Base-by-base conservation (phyloP, 2,329 filamentous ascomycete genomes). In the Daldinia sp. region DNA sequence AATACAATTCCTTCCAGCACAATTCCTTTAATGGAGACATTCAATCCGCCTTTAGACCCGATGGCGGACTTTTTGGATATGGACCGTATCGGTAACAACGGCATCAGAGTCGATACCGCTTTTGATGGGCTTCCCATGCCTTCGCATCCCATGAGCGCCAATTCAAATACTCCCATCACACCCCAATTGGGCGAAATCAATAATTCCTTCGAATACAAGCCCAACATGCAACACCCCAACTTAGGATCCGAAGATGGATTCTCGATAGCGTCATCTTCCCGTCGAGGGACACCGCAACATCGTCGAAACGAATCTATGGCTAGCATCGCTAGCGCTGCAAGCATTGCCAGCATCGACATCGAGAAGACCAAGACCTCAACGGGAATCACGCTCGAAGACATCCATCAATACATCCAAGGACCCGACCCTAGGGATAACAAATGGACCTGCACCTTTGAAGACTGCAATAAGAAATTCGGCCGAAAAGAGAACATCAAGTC, bases 401-500 rank as follows among this genome's bases (percentile, higher is more conserved):
- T 95, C 73, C 87, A 90, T 4, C 86, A 88, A 56, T 93, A 86
- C 79, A 95, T 95, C 73, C 85, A 87, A 55, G 91, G 91, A 0
- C 92, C 92, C 0, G 91, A 93, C 74, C 83, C 89, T 2, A 78
- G 80, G n/a, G 92, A 94, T 73, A 90, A 90, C 74, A 94, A 93
- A 80, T 96, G 92, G 91, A 84, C 90, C 6, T 96, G 92, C 78
- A 81, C 88, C n/a, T 94, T 83, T 64, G 86, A 93, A 7, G 90
- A 90, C 30, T 99, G 96, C 80, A 88, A 90, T 74, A 97, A 97
- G 80, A 89, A 90, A 60, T 98, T 99, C 78, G 95, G 94, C n/a
- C 89, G 96, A 74, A 97, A 98, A 80, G 96, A 99, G 80, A 98
- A 99, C 82, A 98, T 98, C 84, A 97, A 97, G 79, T 97, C 94